Evolutionary conservation across 208 protist genomes (phyloP).

Genomic region (Trypanosoma grayi): DNA sequence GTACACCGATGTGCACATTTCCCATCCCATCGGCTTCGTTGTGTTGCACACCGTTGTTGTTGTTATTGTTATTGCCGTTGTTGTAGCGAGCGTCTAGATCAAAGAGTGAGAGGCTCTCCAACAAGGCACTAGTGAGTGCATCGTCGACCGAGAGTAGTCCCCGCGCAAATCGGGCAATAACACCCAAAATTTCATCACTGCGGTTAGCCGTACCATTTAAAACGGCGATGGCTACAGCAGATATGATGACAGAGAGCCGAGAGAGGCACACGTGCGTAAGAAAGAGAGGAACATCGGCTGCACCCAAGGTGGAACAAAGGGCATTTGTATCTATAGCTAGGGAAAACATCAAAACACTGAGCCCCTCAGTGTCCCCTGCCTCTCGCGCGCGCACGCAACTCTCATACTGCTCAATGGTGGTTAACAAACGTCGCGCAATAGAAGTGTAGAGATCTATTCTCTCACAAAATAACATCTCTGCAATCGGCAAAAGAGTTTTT

Average conservation of each 20-base stretch:
- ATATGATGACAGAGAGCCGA: constrained; percentile 80
- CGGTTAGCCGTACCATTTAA: constrained; percentile 38
- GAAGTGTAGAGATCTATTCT: constrained; percentile 49
- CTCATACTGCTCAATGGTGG: constrained; percentile 64
- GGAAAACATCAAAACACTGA: constrained; percentile 36
- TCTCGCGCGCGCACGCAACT: constrained; percentile 51
- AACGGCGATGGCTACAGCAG: constrained; percentile 74
- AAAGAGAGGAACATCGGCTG: constrained; percentile 37
- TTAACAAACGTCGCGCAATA: constrained; percentile 41
- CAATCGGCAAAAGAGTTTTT: constrained; percentile 66
- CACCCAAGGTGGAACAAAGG: constrained; percentile 14
- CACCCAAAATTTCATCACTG: constrained; percentile 47
- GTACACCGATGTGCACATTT: constrained; percentile 64
- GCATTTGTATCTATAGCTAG: constrained; percentile 33
- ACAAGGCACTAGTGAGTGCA: constrained; percentile 54
- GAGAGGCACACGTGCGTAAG: constrained; percentile 80
- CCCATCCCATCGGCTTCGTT: neutral
- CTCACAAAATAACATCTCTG: constrained; percentile 80
- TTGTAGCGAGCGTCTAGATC: constrained; percentile 25
- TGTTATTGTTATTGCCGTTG: too few relatives aligned
- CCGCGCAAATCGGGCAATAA: constrained; percentile 61
- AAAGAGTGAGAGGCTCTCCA: constrained; percentile 60
- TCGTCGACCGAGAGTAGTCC: constrained; percentile 59
- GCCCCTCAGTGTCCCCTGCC: neutral
- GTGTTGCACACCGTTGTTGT: neutral